phyloP scores from a whole-genome alignment of 2,329 filamentous ascomycete genomes.

The Hirsutella minnesotensis region DNA sequence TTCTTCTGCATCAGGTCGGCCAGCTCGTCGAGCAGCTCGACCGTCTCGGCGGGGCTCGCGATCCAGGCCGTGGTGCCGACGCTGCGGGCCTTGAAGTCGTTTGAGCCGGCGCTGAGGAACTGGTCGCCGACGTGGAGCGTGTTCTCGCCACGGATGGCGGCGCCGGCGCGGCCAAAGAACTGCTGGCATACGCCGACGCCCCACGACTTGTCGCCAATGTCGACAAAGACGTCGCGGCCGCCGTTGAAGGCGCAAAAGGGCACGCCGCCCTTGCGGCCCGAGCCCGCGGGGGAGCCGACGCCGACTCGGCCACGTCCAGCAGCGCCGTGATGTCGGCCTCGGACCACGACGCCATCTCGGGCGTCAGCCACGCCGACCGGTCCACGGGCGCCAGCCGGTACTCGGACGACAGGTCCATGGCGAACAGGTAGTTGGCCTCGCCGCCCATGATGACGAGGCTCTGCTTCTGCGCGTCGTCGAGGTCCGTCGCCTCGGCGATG shows the following conservation, averaged over 20 bases:
- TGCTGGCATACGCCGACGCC: constrained; percentile 86
- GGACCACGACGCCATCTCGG: constrained; percentile 67
- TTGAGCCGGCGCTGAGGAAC: constrained; percentile 87
- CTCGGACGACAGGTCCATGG: constrained; percentile 53
- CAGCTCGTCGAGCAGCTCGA: constrained; percentile 78
- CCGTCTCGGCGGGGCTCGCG: constrained; percentile 82
- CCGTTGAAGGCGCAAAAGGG: constrained; percentile 98
- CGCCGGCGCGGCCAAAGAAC: constrained; percentile 56
- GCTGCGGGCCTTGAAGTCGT: constrained; percentile 90
- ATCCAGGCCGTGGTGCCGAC: constrained; percentile 97
- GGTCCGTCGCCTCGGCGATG: constrained; percentile 44
- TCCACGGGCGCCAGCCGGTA: constrained; percentile 59
- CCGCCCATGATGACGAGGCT: constrained; percentile 88
- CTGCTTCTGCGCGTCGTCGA: constrained; percentile 57
- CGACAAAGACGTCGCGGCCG: constrained; percentile 93
- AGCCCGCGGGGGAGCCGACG: constrained; percentile 25
- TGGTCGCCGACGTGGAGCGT: constrained; percentile 95
- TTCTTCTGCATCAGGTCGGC: constrained; percentile 32
- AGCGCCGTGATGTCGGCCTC: constrained; percentile 66
- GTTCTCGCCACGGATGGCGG: constrained; percentile 53
- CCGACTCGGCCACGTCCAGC: constrained; percentile 80
- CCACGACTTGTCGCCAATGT: constrained; percentile 97
- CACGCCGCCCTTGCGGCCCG: constrained; percentile 27
- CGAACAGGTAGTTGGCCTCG: constrained; percentile 91
- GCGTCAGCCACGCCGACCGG: constrained; percentile 57